A percentile compares a stretch with the other conserved stretches of the same genome.
Conservation (phyloP, 2,329 filamentous ascomycete species). For the Juglanconis oblonga region DNA sequence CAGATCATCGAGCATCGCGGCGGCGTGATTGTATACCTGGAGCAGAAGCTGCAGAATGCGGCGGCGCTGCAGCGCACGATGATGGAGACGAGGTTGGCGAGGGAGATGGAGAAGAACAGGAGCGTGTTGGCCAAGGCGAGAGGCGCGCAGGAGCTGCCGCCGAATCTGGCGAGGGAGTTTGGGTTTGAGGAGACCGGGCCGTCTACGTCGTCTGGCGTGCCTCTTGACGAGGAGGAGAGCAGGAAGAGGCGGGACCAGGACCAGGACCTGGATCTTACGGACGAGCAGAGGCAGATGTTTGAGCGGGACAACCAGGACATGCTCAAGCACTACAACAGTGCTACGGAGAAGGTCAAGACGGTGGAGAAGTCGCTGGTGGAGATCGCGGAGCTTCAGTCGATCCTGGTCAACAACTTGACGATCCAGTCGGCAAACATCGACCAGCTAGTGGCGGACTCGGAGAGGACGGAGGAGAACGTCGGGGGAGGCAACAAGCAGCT, state of each 20-base stretch:
- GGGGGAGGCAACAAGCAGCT: constrained; percentile 87
- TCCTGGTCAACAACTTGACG: constrained; percentile 80
- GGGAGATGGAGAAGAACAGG: constrained; percentile 86
- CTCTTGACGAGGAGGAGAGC: constrained; percentile 20
- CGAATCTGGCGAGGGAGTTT: constrained; percentile 22
- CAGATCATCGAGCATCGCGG: constrained; percentile 71
- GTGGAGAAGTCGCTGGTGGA: constrained; percentile 89
- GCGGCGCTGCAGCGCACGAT: constrained; percentile 79
- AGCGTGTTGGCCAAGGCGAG: constrained; percentile 74
- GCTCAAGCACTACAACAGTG: constrained; percentile 89
- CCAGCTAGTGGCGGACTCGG: constrained; percentile 80
- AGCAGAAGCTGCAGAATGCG: constrained; percentile 71
- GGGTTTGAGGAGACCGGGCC: constrained; percentile 6
- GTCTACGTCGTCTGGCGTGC: constrained; percentile 5
- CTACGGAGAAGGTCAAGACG: constrained; percentile 88
- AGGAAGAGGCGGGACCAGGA: constrained; percentile 21
- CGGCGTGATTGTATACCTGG: constrained; percentile 78
- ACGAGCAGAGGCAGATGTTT: constrained; percentile 89
- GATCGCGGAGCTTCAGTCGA: constrained; percentile 87
- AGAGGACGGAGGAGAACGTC: constrained; percentile 80
- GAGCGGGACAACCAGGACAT: constrained; percentile 90
- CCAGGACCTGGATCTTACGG: constrained; percentile 58
- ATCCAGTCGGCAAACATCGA: constrained; percentile 87
- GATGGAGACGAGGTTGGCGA: constrained; percentile 84
- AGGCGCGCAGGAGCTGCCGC: constrained; percentile 25